Percentiles rank a stretch among this genome's conserved stretches.
Conservation (phyloP, 2,329 filamentous ascomycete genomes). For the Curvularia lunata region DNA sequence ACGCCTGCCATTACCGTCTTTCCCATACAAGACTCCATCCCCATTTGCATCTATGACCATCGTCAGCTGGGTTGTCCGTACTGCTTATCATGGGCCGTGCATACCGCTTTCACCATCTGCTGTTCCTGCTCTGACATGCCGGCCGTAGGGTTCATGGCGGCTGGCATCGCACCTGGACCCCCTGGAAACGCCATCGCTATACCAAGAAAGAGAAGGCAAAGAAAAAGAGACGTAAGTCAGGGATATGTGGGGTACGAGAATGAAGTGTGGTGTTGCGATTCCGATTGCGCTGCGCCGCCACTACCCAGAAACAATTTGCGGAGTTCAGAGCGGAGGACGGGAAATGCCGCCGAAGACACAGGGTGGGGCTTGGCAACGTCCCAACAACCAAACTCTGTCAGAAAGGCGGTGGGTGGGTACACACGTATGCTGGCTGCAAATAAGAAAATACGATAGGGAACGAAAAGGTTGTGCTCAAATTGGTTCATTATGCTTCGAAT, state of each 20-base stretch:
- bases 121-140: slow-evolving; percentile 55
- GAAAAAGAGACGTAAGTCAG: background rate
- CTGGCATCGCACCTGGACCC: slow-evolving; percentile 31
- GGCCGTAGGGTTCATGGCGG: slow-evolving; percentile 42
- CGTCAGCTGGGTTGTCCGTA: background rate
- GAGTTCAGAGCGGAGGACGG: slow-evolving; percentile 45
- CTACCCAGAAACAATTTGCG: slow-evolving; percentile 38
- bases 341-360: slow-evolving; percentile 22
- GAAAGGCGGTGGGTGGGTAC: background rate
- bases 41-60: slow-evolving; percentile 72
- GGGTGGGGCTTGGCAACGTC: slow-evolving; percentile 25
- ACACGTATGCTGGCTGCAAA: background rate
- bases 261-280: slow-evolving; percentile 12
- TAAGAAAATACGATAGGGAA: background rate
- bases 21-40: slow-evolving; percentile 90
- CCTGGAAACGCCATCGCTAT: slow-evolving; percentile 43
- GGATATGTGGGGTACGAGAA: background rate
- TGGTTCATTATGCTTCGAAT: slow-evolving; percentile 18
- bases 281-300: slow-evolving; percentile 19
- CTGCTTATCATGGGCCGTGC: background rate
- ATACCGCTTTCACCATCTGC: slow-evolving; percentile 58
- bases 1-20: slow-evolving; percentile 90
- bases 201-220: background rate
- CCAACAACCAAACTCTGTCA: background rate
- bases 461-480: slow-evolving; percentile 3